phyloP scores from a whole-genome alignment of 2,329 filamentous ascomycete genomes.

The Hirsutella rhossiliensis region DNA sequence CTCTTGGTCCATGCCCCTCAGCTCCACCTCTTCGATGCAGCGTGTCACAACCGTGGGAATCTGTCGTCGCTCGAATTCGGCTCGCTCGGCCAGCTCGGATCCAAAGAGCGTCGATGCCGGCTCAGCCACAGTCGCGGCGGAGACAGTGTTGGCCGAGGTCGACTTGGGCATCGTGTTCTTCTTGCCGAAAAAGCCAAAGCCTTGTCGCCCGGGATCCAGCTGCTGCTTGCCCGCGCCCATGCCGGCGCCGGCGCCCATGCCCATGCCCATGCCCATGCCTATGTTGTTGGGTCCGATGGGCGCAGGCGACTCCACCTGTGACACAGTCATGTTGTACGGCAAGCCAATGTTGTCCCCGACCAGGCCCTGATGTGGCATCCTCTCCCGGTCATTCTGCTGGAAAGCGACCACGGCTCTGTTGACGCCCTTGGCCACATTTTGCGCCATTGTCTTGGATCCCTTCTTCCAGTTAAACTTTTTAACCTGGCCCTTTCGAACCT shows the following conservation, averaged over 20 bases:
- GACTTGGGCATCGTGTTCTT: conserved; percentile 40
- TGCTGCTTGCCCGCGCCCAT: conserved; percentile 8
- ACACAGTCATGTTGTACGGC: conserved; percentile 57
- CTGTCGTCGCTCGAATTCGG: conserved; percentile 77
- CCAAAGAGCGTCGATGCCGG: conserved; percentile 62
- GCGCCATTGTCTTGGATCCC: conserved; percentile 83
- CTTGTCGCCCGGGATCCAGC: conserved; percentile 33
- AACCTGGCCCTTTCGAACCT: conserved; percentile 84
- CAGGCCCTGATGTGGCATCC: conserved; percentile 38
- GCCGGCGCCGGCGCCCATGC: too few species aligned
- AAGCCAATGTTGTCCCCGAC: conserved; percentile 53
- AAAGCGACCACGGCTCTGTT: conserved; percentile 79
- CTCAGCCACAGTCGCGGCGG: conserved; percentile 33
- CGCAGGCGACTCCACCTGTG: conserved; percentile 37
- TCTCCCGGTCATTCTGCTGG: conserved; percentile 47
- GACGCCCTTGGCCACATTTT: conserved; percentile 87
- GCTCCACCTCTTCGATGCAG: conserved; percentile 93
- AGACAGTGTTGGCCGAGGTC: conserved; percentile 29
- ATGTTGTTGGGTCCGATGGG: conserved; percentile 17
- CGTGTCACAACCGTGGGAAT: conserved; percentile 85
- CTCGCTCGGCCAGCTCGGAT: conserved; percentile 73
- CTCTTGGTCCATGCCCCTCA: conserved; percentile 93
- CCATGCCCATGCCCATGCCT: background rate
- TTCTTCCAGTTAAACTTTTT: conserved; percentile 99
- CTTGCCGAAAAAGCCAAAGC: conserved; percentile 62